These are phyloP conservation scores for Jatropha multifida DNA, from an alignment of 441 rosid species.

Conservation along the genomic window DNA sequence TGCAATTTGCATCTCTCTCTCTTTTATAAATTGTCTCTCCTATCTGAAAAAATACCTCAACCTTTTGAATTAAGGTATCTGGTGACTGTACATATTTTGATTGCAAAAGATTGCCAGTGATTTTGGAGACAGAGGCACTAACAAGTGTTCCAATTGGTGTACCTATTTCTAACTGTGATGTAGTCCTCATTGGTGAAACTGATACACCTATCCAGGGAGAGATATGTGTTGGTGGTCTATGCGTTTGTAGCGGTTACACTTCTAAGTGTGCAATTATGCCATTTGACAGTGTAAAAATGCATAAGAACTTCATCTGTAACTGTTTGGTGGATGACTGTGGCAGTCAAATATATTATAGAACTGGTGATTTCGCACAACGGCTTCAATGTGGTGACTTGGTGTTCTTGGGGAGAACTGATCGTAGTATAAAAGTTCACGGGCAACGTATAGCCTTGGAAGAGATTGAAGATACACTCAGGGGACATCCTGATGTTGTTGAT, in stretches of 20 bases:
- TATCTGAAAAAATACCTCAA: conserved; percentile 23
- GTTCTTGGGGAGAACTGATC: conserved; percentile 80
- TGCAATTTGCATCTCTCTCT: conserved; percentile 7
- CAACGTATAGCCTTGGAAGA: conserved; percentile 79
- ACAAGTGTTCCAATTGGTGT: conserved; percentile 88
- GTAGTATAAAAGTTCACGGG: conserved; percentile 72
- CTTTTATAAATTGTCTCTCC: background rate
- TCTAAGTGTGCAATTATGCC: conserved; percentile 32
- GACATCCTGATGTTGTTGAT: conserved; percentile 55
- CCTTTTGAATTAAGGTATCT: conserved; percentile 62
- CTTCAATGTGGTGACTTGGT: conserved; percentile 74
- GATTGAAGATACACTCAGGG: conserved; percentile 63
- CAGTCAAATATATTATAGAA: conserved; percentile 54
- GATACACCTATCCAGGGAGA: conserved; percentile 59
- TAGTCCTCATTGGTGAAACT: conserved; percentile 52
- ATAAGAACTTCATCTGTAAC: conserved; percentile 36
- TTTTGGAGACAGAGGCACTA: conserved; percentile 57
- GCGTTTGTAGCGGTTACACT: conserved; percentile 64
- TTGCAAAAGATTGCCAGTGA: conserved; percentile 66
- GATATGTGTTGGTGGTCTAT: conserved; percentile 71
- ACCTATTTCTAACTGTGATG: conserved; percentile 73
- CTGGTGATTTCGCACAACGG: conserved; percentile 81
- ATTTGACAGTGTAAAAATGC: conserved; percentile 47
- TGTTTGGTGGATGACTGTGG: conserved; percentile 44
- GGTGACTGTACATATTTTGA: conserved; percentile 95